Conservation (phyloP, 2,329 filamentous ascomycete species). For the Spiromastix sp. region DNA sequence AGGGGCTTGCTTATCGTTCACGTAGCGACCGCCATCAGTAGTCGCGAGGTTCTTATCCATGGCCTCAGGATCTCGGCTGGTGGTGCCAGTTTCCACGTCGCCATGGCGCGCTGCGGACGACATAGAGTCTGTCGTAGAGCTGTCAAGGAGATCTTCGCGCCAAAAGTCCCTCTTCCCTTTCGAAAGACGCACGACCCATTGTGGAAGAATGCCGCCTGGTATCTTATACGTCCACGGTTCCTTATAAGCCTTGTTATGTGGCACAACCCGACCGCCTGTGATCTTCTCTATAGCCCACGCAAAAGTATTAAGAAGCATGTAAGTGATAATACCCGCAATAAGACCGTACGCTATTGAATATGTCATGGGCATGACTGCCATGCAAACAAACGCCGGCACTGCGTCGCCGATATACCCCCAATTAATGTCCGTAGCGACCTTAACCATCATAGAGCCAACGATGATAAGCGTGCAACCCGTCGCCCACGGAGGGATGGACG, state of each 20-base stretch:
- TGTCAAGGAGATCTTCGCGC: constrained; percentile 31
- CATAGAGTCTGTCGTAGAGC: neutral
- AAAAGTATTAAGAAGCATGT: constrained; percentile 62
- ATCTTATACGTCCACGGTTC: constrained; percentile 73
- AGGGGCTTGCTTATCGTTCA: neutral
- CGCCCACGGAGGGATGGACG: constrained; percentile 80
- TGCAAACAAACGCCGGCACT: constrained; percentile 72
- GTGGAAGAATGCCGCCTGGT: constrained; percentile 62
- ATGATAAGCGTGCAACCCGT: constrained; percentile 81
- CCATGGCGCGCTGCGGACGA: too few relatives aligned
- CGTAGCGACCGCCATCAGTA: neutral
- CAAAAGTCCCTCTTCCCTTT: constrained; percentile 67
- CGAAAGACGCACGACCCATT: constrained; percentile 56
- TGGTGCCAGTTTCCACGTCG: too few relatives aligned
- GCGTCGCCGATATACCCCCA: constrained; percentile 79
- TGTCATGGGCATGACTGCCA: constrained; percentile 79
- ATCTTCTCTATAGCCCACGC: constrained; percentile 59
- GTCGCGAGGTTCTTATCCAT: too few relatives aligned
- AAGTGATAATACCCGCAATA: constrained; percentile 68
- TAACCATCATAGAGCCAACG: constrained; percentile 80
- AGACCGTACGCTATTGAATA: constrained; percentile 82
- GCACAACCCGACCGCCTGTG: constrained; percentile 60
- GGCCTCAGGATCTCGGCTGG: too few relatives aligned
- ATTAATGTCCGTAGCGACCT: constrained; percentile 71
- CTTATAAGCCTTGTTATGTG: constrained; percentile 64